These are phyloP conservation scores for Chaetothyriales sp. DNA, from an alignment of 2,329 filamentous ascomycete genomes.

Conservation along the genomic window DNA sequence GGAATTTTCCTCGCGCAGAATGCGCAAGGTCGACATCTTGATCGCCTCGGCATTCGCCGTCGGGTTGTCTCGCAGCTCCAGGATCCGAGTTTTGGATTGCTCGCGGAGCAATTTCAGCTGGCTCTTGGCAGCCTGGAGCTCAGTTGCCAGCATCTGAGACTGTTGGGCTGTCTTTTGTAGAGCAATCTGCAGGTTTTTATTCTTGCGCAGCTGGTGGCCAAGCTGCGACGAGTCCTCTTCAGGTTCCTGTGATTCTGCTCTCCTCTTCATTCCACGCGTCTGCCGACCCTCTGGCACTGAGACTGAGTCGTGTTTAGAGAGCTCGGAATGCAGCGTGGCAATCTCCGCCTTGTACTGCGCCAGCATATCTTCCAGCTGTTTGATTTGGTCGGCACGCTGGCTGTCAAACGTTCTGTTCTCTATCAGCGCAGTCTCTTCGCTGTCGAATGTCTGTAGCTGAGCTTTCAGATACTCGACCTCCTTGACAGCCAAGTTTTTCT, in stretches of 20 bases:
- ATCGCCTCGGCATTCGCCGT: conserved; percentile 73
- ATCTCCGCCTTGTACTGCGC: conserved; percentile 76
- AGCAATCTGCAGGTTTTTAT: conserved; percentile 68
- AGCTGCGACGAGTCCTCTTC: conserved; percentile 51
- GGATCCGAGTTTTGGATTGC: conserved; percentile 61
- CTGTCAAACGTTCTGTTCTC: conserved; percentile 55
- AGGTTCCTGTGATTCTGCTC: conserved; percentile 30
- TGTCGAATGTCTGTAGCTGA: conserved; percentile 75
- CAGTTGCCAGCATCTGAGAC: conserved; percentile 55
- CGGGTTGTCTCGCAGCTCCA: conserved; percentile 82
- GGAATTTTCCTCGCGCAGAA: conserved; percentile 67
- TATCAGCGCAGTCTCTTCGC: conserved; percentile 75
- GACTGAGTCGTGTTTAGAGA: conserved; percentile 49
- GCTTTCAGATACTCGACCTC: conserved; percentile 89
- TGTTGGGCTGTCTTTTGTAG: conserved; percentile 54
- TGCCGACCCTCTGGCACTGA: conserved; percentile 20
- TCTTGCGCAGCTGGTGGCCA: conserved; percentile 74
- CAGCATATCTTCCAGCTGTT: conserved; percentile 70
- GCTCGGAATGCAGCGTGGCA: conserved; percentile 54
- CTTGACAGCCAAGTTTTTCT: conserved; percentile 70
- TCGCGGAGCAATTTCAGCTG: conserved; percentile 56
- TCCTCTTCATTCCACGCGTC: conserved; percentile 45
- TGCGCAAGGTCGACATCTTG: conserved; percentile 63
- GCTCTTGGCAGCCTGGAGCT: conserved; percentile 55
- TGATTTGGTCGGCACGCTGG: conserved; percentile 53